Conservation (phyloP, 148 eudicot species). For the Vaccinium vitisidaea region DNA sequence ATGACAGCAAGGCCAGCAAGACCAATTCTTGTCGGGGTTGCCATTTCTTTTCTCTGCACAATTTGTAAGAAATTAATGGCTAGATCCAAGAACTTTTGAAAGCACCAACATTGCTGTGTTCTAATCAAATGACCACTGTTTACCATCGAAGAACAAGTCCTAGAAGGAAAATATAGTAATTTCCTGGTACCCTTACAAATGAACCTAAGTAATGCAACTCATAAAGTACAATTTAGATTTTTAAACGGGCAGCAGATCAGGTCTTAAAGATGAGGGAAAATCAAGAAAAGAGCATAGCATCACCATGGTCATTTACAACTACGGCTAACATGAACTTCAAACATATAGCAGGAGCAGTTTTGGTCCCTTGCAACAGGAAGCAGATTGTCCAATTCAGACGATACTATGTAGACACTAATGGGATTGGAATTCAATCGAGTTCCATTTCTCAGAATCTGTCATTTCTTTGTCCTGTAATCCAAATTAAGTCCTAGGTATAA, state of each 20-base stretch:
- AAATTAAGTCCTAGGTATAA: background rate
- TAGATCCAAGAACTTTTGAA: background rate
- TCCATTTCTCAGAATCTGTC: background rate
- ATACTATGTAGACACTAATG: background rate
- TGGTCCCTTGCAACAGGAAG: background rate
- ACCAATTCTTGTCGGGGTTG: constrained; percentile 79
- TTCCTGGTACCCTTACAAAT: background rate
- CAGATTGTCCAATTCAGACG: background rate
- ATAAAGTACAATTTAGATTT: background rate
- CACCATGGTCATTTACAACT: background rate
- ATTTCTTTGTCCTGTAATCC: background rate
- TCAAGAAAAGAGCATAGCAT: background rate
- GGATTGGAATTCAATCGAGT: background rate
- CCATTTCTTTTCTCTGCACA: constrained; percentile 43
- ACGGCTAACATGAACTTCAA: background rate
- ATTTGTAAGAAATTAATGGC: background rate
- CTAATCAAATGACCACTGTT: background rate
- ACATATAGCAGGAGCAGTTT: background rate
- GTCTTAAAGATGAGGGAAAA: background rate
- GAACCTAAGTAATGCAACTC: background rate
- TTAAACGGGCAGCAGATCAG: background rate
- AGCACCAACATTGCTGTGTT: background rate
- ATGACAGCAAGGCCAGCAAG: constrained; percentile 92
- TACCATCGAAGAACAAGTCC: background rate
- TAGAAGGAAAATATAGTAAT: background rate